Evolutionary conservation across 2,329 filamentous ascomycete species (phyloP), one percentile per base, ranked within the genome.

Genomic region (Pseudovirgaria hyperparasitica): DNA sequence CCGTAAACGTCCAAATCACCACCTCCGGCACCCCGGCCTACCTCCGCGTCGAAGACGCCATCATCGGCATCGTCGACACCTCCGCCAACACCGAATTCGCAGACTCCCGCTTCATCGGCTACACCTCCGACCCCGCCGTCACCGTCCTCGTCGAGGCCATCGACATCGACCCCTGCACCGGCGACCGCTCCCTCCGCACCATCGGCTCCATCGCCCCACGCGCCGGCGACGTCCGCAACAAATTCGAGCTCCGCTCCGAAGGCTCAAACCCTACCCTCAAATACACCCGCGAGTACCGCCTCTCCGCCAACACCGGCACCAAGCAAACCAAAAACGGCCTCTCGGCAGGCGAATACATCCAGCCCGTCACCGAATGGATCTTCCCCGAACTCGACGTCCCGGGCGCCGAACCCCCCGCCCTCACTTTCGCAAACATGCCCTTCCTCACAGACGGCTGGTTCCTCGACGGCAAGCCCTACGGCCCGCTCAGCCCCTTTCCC

Each of bases 341-440:
- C 24, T 32, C 45, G n/a, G 56, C 55, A 4, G 57, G 57, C 5
- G 48, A 56, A 28, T 61, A 57, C 22, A 41, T 60, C 12, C 47
- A 50, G 16, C 49, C 58, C 9, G 55, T 61, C 4, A 46, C 43
- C 4, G 57, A 60, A 30, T 60, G 55, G 54, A 58, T 61, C 34
- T 55, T 54, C 38, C 57, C 58, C 7, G 58, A 61, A 34, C 42
- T 51, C 11, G 42, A 50, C 11, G 39, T 45, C 3, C 58, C 57
- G n/a, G 58, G 58, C 37, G 37, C 46, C 32, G 32, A 48, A 45
- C 35, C 43, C 9, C 42, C 40, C 9, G 33, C 45, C 7, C 36
- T 35, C 24, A 27, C 28, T 9, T 52, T 49, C 34, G 29, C n/a
- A 3, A 45, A 53, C 26, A 58, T 60, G 30, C 38, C 40, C 16